Evolutionary conservation across 1,284 basidiomycete genomes (phyloP).

Genomic region (Anthracocystis walkeri): DNA sequence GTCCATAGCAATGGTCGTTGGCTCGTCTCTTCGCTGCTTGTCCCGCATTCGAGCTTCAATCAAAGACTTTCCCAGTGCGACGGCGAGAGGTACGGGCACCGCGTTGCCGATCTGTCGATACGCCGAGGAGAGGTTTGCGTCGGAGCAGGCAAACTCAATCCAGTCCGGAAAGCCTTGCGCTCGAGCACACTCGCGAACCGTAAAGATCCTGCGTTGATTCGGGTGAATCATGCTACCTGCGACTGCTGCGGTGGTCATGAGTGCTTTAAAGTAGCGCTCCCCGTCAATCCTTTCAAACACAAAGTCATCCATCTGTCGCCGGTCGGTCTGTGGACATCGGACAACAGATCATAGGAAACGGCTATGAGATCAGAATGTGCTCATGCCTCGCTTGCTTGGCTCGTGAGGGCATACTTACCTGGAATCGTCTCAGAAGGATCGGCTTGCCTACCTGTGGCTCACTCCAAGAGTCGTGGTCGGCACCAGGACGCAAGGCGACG

Average conservation of each 20-base stretch:
- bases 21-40: neutral
- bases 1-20: neutral
- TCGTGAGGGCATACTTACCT: conserved; percentile 15
- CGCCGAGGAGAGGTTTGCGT: conserved; percentile 20
- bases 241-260: conserved; percentile 11
- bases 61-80: conserved; percentile 19
- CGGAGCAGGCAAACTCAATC: conserved; percentile 26
- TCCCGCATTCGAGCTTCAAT: conserved; percentile 21
- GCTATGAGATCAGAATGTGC: too few species aligned
- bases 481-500: conserved; percentile 28
- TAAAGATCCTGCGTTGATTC: conserved; percentile 36
- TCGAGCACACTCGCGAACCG: conserved; percentile 42
- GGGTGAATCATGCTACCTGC: conserved; percentile 36
- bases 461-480: conserved; percentile 30
- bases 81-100: conserved; percentile 31
- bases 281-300: conserved; percentile 26
- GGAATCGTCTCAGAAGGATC: neutral
- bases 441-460: conserved; percentile 28
- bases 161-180: conserved; percentile 47
- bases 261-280: conserved; percentile 14
- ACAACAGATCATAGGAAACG: neutral
- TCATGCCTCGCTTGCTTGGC: too few species aligned
- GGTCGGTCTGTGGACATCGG: neutral
- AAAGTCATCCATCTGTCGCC: conserved; percentile 1
- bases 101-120: conserved; percentile 50